A percentile compares a stretch with the other conserved stretches of the same genome.
Conservation (phyloP, 2,329 filamentous ascomycete species). For the Cercospora sp. region DNA sequence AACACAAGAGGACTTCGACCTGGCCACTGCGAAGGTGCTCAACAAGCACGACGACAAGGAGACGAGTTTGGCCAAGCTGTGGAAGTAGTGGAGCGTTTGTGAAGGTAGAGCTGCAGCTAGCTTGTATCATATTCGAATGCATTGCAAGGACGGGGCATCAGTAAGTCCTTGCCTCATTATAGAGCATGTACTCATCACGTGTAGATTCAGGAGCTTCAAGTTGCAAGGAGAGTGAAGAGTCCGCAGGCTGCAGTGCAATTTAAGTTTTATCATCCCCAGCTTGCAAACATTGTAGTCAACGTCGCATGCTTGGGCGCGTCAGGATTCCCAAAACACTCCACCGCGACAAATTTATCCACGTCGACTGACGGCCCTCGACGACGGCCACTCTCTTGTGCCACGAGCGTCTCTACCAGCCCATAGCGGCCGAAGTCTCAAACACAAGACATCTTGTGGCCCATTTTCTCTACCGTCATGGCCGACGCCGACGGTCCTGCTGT, state of each 20-base stretch:
- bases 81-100: slow-evolving; percentile 56
- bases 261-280: neutral
- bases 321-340: no score
- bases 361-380: no score
- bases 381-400: no score
- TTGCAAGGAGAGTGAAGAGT: neutral
- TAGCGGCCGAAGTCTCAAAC: no score
- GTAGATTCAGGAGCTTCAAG: neutral
- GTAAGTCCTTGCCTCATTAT: slow-evolving; percentile 18
- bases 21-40: slow-evolving; percentile 97
- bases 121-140: slow-evolving; percentile 28
- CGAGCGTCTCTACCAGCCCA: no score
- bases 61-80: slow-evolving; percentile 83
- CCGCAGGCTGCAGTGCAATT: neutral
- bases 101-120: neutral
- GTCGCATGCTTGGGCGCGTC: neutral
- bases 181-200: slow-evolving; percentile 16
- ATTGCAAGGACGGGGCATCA: slow-evolving; percentile 15
- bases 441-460: no score
- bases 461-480: no score
- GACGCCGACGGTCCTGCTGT: no score
- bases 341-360: no score
- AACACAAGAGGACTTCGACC: slow-evolving; percentile 97
- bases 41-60: slow-evolving; percentile 99
- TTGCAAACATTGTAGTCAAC: neutral